Percentiles rank a stretch among this genome's conserved stretches.
These are phyloP conservation scores for Penicillium vulpinum DNA, from an alignment of 2,329 filamentous ascomycete genomes.

Conservation along the genomic window DNA sequence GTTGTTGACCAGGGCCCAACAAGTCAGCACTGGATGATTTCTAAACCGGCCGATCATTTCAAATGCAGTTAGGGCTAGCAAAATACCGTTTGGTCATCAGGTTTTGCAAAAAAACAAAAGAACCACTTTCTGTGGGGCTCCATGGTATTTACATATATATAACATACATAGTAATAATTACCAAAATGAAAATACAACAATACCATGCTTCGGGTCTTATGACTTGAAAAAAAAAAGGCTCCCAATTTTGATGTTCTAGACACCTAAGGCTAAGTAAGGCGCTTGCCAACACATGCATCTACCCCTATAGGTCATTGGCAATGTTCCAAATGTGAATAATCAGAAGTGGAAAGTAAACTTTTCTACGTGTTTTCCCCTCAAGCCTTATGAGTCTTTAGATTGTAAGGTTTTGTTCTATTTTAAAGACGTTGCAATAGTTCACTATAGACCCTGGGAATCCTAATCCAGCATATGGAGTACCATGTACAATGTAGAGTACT, in stretches of 20 bases:
- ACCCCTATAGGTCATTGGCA: not conserved
- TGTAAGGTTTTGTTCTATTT: too few species aligned
- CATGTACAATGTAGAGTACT: not conserved
- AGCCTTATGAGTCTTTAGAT: not conserved
- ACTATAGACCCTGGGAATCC: too few species aligned
- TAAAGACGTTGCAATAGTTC: too few species aligned
- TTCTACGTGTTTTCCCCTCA: not conserved
- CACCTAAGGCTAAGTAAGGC: not conserved
- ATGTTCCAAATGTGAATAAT: not conserved
- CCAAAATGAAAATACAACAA: not conserved
- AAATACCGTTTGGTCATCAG: not conserved
- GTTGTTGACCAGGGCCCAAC: not conserved
- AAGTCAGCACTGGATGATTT: not conserved
- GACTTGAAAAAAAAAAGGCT: too few species aligned
- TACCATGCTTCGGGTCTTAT: not conserved
- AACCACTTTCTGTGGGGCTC: not conserved
- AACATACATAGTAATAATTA: too few species aligned
- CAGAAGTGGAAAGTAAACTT: not conserved
- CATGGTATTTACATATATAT: too few species aligned
- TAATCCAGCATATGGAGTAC: not conserved
- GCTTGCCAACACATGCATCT: slow-evolving; percentile 21
- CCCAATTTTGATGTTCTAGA: not conserved
- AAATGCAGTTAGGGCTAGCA: slow-evolving; percentile 1
- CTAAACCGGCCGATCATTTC: slow-evolving; percentile 2
- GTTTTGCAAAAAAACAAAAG: not conserved